Base-by-base conservation (phyloP, 352 stramenopile genomes). In the Phytophthora tentaculata region DNA sequence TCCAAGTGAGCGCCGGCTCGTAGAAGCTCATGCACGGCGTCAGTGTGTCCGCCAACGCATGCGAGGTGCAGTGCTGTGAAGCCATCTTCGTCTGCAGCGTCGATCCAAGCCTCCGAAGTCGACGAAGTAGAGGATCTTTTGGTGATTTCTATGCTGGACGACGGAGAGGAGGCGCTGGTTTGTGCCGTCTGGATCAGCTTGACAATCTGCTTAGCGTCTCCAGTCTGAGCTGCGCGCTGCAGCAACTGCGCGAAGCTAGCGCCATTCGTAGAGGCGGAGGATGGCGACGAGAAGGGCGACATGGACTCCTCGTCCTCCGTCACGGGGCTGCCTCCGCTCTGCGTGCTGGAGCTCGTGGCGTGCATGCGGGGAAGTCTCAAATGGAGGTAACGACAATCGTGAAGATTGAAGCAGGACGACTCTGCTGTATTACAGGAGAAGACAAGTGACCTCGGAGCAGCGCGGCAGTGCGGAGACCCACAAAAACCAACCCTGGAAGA, bases 51-150 rank as follows among this genome's bases (percentile, higher is more conserved):
- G 20, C 81, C 75, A 37, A 88, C 75, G 24, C 77, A 87, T 5
- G 81, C 81, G 22, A 90, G 63, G 48, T 90, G 81, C 20, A 90
- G 64, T 48, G 81, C 78, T n/a, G 81, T 88, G 50, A 90, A 86
- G 19, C 81, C 81, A 26, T 90, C 79, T 50, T 81, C 69, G 39
- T 87, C 79, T 39, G 76, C 63, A 50, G 53, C 58, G 59, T 87
- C 72, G 26, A 78, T 35, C 71, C 71, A 78, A 24, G 56, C 10
- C 26, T 51, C 64, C 8, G 48, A 67, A 19, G 47, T 70, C 41
- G 56, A 73, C 20, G 64, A 73, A 20, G 50, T 67, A 26, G 61
- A 74, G n/a, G 35, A 49, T 19, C 44, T 41, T 50, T 75, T 74
- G 10, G 56, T 43, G 52, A 69, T 48, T n/a, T 69, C 59, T 58